Conservation (phyloP, 768 basidiomycete genomes). For the Hysterangium stoloniferum region DNA sequence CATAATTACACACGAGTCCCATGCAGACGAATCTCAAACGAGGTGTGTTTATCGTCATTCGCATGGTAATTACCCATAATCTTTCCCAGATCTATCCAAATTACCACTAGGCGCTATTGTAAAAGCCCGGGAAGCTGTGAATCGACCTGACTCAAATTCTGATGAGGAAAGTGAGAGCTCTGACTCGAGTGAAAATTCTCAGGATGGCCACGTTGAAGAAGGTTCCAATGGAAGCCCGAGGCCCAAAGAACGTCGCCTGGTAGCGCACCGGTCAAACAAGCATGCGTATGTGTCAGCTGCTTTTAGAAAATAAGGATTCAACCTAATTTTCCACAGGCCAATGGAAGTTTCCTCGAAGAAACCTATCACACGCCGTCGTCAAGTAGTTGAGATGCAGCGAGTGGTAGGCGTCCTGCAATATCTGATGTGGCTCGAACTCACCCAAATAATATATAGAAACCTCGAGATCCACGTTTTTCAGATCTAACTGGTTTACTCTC, state of each 20-base stretch:
- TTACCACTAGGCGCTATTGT: constrained; percentile 59
- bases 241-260: constrained; percentile 35
- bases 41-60: not conserved
- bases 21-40: constrained; percentile 7
- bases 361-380: constrained; percentile 67
- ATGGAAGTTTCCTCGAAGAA: constrained; percentile 76
- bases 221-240: constrained; percentile 20
- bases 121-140: constrained; percentile 53
- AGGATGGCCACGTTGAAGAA: constrained; percentile 24
- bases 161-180: constrained; percentile 29
- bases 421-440: not conserved
- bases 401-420: constrained; percentile 37
- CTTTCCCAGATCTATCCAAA: constrained; percentile 43
- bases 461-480: constrained; percentile 84
- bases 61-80: not conserved
- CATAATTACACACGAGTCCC: not conserved
- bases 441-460: constrained; percentile 38
- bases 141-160: constrained; percentile 25
- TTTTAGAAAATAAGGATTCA: constrained; percentile 1
- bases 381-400: constrained; percentile 60
- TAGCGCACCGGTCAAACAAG: constrained; percentile 60
- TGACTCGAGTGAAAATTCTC: constrained; percentile 5
- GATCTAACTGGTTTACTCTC: constrained; percentile 64
- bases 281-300: constrained; percentile 56
- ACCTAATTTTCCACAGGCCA: constrained; percentile 43